Base-by-base conservation (phyloP, 352 stramenopile genomes). In the Saprolegnia parasitica region DNA sequence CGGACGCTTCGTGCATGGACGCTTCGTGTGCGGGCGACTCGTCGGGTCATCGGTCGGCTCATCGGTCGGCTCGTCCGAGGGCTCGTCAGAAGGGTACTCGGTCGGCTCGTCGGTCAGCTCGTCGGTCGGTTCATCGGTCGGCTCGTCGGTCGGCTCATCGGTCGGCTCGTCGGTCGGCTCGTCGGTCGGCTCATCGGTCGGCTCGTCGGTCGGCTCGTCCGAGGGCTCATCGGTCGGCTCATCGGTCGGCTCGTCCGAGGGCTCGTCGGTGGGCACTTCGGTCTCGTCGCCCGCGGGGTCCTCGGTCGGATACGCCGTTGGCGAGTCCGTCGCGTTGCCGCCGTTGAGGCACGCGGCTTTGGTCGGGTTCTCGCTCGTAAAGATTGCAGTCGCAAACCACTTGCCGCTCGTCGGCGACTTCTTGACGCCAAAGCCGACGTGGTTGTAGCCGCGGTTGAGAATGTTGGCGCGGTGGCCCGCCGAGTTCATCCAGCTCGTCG, bases 61-160 rank as follows among this genome's bases (percentile, higher is more conserved):
- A 18, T 73, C 80, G 45, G 74, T 91, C 16, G 83, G 90, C 73
- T 91, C 91, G 67, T 76, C 87, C 47, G 47, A 29, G n/a, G 47
- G 47, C 75, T 87, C 83, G 21, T 64, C 71, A 5, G 29, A 6
- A 5, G 29, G 29, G 29, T 35, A 35, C 5, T 52, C 21, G 46
- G 46, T 52, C 21, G 46, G 18, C 18, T 21, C 18, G 46, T 52
- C 21, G 46, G 46, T 21, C 21, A 20, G 18, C 18, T 52, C 21
- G 46, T 52, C 21, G 46, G 46, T 52, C 21, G 46, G 18, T 20
- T 21, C 18, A 21, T 52, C 21, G 46, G 46, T 21, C 21, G 18
- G 18, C 18, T 52, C 21, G 46, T 55, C 24, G 5, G 47, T 6
- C 5, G 47, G 47, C 5, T 2, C 24, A 5, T 23, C n/a, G 2